Conservation (phyloP, 2,329 filamentous ascomycete genomes). For the Calycina marina region DNA sequence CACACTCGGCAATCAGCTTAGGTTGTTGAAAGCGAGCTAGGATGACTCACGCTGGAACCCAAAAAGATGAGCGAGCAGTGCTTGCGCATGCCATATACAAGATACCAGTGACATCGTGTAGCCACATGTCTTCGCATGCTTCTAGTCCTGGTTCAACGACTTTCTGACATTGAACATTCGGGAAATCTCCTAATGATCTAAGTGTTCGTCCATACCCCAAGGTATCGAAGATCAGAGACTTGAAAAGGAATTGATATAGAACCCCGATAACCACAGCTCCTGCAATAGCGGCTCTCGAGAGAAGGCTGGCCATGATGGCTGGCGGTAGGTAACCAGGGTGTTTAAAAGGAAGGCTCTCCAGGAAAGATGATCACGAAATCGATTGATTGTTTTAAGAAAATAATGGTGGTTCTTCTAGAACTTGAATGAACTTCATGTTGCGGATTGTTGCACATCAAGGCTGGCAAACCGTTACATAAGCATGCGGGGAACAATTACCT, state of each 20-base stretch:
- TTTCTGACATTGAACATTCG: conserved; percentile 16
- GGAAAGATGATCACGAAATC: too few species aligned
- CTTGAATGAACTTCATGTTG: too few species aligned
- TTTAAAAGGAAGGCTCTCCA: too few species aligned
- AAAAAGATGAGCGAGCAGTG: conserved; percentile 10
- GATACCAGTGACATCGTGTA: conserved; percentile 16
- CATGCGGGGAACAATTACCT: too few species aligned
- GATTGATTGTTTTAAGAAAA: too few species aligned
- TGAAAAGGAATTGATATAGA: conserved; percentile 22
- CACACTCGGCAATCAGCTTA: conserved; percentile 7
- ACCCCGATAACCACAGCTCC: conserved; percentile 12
- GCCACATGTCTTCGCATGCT: conserved; percentile 21
- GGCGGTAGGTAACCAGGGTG: too few species aligned
- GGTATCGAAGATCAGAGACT: conserved; percentile 18
- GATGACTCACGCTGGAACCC: conserved; percentile 19
- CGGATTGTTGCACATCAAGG: too few species aligned
- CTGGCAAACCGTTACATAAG: too few species aligned
- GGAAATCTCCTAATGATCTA: conserved; percentile 21
- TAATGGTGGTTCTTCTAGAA: too few species aligned
- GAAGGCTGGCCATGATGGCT: conserved; percentile 4
- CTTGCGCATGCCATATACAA: conserved; percentile 20
- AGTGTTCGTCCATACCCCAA: conserved; percentile 21
- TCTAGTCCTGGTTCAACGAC: conserved; percentile 15
- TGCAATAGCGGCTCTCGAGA: conserved; percentile 9
- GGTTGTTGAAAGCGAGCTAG: not conserved